Conservation (phyloP, 129 eudicot species). For the Dittrichia graveolens region DNA sequence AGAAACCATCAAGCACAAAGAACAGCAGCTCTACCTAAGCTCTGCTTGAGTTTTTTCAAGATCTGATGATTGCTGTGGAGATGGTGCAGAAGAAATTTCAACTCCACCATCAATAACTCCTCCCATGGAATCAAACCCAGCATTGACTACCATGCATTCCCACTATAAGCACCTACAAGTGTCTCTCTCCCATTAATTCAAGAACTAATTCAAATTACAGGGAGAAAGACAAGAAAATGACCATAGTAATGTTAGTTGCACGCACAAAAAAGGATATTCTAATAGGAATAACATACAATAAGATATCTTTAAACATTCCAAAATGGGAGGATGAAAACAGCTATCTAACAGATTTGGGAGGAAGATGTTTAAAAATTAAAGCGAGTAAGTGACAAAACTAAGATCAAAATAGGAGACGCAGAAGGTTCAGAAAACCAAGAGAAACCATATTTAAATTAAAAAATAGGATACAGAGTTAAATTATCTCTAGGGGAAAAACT, state of each 20-base stretch:
- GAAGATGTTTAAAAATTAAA: neutral
- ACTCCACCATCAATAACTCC: slow-evolving; percentile 88
- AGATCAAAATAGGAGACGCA: neutral
- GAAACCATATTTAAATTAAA: neutral
- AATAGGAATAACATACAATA: neutral
- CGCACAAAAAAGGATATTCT: slow-evolving; percentile 3
- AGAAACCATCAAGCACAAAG: slow-evolving; percentile 15
- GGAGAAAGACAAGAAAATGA: slow-evolving; percentile 16
- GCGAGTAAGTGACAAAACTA: neutral
- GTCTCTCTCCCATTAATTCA: slow-evolving; percentile 50
- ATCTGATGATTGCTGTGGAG: slow-evolving; percentile 61
- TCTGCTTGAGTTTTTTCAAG: slow-evolving; percentile 85
- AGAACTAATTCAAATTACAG: slow-evolving; percentile 25
- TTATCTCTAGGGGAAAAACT: neutral
- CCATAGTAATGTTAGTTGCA: neutral
- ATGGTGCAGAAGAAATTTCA: slow-evolving; percentile 64
- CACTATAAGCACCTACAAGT: slow-evolving; percentile 45
- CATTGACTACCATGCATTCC: slow-evolving; percentile 96
- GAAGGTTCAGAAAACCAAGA: neutral
- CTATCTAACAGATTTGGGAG: neutral
- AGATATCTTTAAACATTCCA: slow-evolving; percentile 5
- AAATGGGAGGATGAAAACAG: neutral
- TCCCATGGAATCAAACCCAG: slow-evolving; percentile 98
- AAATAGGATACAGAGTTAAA: neutral
- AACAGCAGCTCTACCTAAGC: slow-evolving; percentile 58